Base-by-base conservation (phyloP, 2,329 filamentous ascomycete species). In the Lithohypha guttulata region DNA sequence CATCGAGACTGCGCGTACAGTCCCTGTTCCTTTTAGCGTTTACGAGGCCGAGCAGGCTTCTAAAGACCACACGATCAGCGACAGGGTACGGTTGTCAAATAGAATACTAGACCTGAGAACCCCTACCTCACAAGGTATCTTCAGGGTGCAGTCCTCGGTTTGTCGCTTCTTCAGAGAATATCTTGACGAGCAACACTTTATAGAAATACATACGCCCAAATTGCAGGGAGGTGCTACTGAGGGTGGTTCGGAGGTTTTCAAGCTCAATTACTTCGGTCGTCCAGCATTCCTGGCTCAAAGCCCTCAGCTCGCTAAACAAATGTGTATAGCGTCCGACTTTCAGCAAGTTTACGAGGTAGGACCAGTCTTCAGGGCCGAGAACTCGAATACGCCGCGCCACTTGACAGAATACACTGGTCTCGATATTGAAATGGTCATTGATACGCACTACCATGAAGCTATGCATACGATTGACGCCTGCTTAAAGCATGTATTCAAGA, bases 171-270 rank as follows among this genome's bases (percentile, higher is more conserved):
- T 89, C 67, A 79, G 84, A 35, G 62, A 70, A 5, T 76, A 77
- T 4, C 69, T 91, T 1, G 77, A 84, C 46, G 63, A 66, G 2
- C 65, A 79, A 48, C 78, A 75, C 19, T 91, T 91, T 55, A 77
- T 87, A 43, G 84, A 91, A 59, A 87, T 91, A 42, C 81, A 87
- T 56, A 87, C 84, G 0, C 84, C 84, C 2, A 89, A 89, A 60
- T 65, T 89, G 30, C 82, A 87, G 63, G 81, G 81, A 1, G 80
- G 79, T n/a, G 83, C 83, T 2, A 87, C 83, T 1, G 84, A 91
- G 59, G 85, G 80, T 39, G 84, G 84, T 26, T 78, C 83, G 7
- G 81, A 81, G 43, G 84, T 89, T 3, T 91, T 89, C 68, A 78
- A 82, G 57, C 73, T 86, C 28, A 79, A 86, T 53, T 89, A 91